Evolutionary conservation across 345 rosid species (phyloP).

Genomic region (Psidium friedrichsthalianum): DNA sequence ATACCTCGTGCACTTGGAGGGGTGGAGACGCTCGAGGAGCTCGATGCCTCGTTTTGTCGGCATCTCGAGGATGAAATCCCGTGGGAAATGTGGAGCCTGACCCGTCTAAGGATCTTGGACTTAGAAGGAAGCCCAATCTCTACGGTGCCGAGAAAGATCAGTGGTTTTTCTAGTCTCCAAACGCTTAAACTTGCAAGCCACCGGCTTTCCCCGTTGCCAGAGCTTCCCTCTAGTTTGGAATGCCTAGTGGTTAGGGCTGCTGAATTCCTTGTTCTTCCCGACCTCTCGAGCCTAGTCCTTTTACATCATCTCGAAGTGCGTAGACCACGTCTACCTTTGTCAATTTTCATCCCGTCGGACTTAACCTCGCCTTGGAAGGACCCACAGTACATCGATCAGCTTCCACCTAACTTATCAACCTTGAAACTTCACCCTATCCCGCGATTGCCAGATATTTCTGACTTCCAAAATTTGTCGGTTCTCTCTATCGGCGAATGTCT

Average conservation of each 20-base stretch:
- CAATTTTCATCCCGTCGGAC: fast-evolving
- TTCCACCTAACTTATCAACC: not conserved
- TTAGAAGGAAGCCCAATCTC: not conserved
- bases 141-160: not conserved
- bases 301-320: not conserved
- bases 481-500: not conserved
- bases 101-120: not conserved
- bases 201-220: not conserved
- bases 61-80: not conserved
- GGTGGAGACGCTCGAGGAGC: not conserved
- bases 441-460: not conserved
- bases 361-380: not conserved
- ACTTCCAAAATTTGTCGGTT: not conserved
- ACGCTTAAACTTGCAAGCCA: not conserved
- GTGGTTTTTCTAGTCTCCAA: not conserved
- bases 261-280: not conserved
- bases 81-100: not conserved
- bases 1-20: not conserved
- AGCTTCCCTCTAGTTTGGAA: not conserved
- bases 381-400: not conserved
- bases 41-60: not conserved
- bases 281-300: not conserved
- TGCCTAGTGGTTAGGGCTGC: not conserved
- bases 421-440: not conserved
- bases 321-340: too few species aligned